Conservation (phyloP, 768 basidiomycete genomes). For the Erythrobasidium yunnanense region DNA sequence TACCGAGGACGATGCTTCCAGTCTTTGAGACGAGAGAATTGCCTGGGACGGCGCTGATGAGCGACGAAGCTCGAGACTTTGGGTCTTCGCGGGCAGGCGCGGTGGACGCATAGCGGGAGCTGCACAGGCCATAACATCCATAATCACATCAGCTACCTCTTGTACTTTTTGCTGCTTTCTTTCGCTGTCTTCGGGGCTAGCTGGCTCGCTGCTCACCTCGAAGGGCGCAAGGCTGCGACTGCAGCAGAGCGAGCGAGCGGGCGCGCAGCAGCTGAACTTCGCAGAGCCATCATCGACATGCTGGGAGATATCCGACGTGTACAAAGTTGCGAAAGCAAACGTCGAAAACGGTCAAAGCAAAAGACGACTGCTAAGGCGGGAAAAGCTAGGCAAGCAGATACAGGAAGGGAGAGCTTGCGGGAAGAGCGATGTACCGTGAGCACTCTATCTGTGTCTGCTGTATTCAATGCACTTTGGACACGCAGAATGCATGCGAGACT, state of each 20-base stretch:
- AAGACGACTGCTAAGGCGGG: too few species aligned
- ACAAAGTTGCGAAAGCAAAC: too few species aligned
- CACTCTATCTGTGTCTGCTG: too few species aligned
- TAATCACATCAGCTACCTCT: background rate
- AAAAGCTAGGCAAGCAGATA: too few species aligned
- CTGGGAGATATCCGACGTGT: too few species aligned
- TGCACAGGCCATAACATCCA: background rate
- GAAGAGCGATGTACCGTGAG: too few species aligned
- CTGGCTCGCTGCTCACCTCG: background rate
- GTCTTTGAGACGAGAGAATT: conserved; percentile 74
- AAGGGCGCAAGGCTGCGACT: background rate
- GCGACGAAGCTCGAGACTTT: conserved; percentile 54
- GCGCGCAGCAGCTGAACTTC: background rate
- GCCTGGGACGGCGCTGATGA: conserved; percentile 73
- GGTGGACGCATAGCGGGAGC: conserved; percentile 15
- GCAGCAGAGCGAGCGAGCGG: background rate
- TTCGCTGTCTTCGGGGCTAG: background rate
- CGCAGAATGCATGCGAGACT: too few species aligned
- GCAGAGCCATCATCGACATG: background rate
- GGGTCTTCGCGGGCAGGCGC: conserved; percentile 28
- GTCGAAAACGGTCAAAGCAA: too few species aligned
- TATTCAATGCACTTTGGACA: too few species aligned
- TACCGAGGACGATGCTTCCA: conserved; percentile 49
- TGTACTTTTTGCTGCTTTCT: background rate
- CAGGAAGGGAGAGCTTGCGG: too few species aligned